Conservation (phyloP, 805 yeast genomes). For the Saccharomycopsis sp. region DNA sequence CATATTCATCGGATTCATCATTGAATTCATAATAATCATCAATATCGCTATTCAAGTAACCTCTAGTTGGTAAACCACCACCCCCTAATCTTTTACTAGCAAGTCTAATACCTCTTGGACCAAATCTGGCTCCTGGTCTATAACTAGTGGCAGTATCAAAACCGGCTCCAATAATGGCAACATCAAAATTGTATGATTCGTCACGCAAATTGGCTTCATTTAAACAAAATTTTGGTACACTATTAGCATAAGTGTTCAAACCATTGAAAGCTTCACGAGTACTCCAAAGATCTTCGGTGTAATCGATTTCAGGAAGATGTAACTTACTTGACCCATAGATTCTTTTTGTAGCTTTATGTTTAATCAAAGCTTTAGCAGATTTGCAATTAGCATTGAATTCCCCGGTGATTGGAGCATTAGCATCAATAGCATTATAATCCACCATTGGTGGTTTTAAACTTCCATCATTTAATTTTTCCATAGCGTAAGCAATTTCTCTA, state of each 20-base stretch:
- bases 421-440: background rate
- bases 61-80: slow-evolving; percentile 15
- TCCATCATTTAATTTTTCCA: slow-evolving; percentile 19
- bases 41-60: slow-evolving; percentile 5
- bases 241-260: slow-evolving; percentile 7
- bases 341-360: background rate
- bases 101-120: slow-evolving; percentile 60
- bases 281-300: slow-evolving; percentile 2
- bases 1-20: background rate
- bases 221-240: slow-evolving; percentile 2
- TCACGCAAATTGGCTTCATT: background rate
- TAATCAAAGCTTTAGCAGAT: background rate
- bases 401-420: background rate
- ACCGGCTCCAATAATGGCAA: slow-evolving; percentile 71
- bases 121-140: slow-evolving; percentile 77
- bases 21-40: background rate
- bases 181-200: slow-evolving; percentile 34
- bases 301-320: slow-evolving; percentile 2
- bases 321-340: background rate
- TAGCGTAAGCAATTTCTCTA: slow-evolving; percentile 44
- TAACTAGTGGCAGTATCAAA: slow-evolving; percentile 76
- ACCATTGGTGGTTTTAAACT: slow-evolving; percentile 2
- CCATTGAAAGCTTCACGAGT: slow-evolving; percentile 2
- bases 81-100: slow-evolving; percentile 39
- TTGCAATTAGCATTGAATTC: no score